Percentiles rank a stretch among this genome's conserved stretches.
phyloP scores from a whole-genome alignment of 345 rosid genomes.

The Melastoma malabathricum region DNA sequence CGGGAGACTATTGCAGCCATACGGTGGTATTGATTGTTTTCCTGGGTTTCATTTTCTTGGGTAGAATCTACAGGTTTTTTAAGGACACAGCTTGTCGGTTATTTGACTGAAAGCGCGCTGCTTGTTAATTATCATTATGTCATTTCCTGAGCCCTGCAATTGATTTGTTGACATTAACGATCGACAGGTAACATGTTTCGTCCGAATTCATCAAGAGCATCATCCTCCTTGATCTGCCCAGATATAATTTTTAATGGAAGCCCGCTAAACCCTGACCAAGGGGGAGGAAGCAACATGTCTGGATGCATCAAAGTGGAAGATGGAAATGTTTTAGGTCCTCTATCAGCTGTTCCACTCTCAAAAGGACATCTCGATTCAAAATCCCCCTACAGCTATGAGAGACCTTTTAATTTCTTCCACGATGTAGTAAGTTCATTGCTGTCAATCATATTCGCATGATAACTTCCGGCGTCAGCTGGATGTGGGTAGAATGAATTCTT shows the following conservation, averaged over 20 bases:
- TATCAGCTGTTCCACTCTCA: constrained; percentile 20
- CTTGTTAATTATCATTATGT: not conserved
- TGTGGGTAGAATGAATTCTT: constrained; percentile 16
- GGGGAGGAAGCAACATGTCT: constrained; percentile 27
- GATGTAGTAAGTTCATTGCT: constrained; percentile 14
- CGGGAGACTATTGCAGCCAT: constrained; percentile 29
- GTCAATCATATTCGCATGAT: constrained; percentile 14
- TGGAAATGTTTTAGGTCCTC: constrained; percentile 18
- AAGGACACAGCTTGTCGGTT: no score
- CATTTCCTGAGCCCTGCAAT: constrained; percentile 1
- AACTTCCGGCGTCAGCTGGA: constrained; percentile 12
- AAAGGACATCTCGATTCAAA: constrained; percentile 17
- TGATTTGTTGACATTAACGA: not conserved
- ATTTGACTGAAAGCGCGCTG: not conserved
- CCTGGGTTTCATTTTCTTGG: not conserved
- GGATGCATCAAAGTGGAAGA: constrained; percentile 40
- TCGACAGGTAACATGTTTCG: constrained; percentile 24
- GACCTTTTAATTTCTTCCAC: constrained; percentile 17
- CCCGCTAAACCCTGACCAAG: constrained; percentile 24
- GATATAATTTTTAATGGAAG: constrained; percentile 26
- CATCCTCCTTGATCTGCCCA: constrained; percentile 45
- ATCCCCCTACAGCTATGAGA: constrained; percentile 20
- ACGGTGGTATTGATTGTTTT: constrained; percentile 26
- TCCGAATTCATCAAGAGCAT: constrained; percentile 14
- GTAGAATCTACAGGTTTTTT: no score